Percentiles rank a stretch among this genome's conserved stretches.
phyloP scores from a whole-genome alignment of 164 flowering plant species.

The Santalum album region DNA sequence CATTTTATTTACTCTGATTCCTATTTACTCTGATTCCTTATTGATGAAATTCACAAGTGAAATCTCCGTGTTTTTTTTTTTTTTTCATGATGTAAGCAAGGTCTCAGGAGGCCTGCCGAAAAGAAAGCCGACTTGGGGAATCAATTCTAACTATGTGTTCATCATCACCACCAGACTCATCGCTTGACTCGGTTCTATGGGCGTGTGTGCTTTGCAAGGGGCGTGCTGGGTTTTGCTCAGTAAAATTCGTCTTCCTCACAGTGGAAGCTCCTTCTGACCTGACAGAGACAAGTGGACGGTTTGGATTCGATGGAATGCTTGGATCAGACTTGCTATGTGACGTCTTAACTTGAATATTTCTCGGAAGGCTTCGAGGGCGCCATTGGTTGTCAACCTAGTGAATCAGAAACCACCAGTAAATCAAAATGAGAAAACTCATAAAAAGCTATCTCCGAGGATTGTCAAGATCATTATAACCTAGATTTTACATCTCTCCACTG shows the following conservation, averaged over 20 bases:
- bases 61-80: too few relatives aligned
- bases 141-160: slow-evolving; percentile 67
- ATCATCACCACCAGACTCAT: slow-evolving; percentile 67
- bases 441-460: too few relatives aligned
- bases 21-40: too few relatives aligned
- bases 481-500: too few relatives aligned
- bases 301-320: slow-evolving; percentile 23
- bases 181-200: slow-evolving; percentile 36
- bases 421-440: too few relatives aligned
- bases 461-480: too few relatives aligned
- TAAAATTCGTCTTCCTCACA: slow-evolving; percentile 16
- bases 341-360: slow-evolving; percentile 9
- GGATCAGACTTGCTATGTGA: slow-evolving; percentile 52
- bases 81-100: too few relatives aligned
- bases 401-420: background rate
- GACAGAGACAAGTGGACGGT: slow-evolving; percentile 34
- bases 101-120: slow-evolving; percentile 30
- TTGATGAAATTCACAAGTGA: too few relatives aligned
- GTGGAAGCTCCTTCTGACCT: slow-evolving; percentile 67
- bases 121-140: slow-evolving; percentile 76
- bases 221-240: slow-evolving; percentile 3
- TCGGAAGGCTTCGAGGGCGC: slow-evolving; percentile 29
- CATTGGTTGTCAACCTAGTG: slow-evolving; percentile 20
- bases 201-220: slow-evolving; percentile 12
- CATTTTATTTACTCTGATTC: too few relatives aligned